Base-by-base conservation (phyloP, 768 basidiomycete species). In the Paxillus rubicundulus region DNA sequence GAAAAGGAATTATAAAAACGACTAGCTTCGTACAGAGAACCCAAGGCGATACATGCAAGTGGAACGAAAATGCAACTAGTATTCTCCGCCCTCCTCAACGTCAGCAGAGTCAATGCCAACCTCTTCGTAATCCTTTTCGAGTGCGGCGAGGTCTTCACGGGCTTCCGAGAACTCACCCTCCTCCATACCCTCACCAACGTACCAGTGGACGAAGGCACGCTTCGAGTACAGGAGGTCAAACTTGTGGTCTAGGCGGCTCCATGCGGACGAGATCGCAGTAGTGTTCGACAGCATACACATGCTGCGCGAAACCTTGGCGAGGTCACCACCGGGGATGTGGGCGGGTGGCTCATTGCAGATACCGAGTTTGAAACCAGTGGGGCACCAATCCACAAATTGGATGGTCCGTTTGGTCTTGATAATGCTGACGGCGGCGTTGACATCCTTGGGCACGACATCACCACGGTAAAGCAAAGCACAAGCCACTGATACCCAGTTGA, bases 141-240 rank as follows among this genome's bases (percentile, higher is more conserved):
- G 85, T n/a, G 96, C 96, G n/a, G 96, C 97, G 52, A 99, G 86
- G 70, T 99, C 96, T 76, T 99, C 97, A 54, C 96, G 89, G 17
- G 96, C 96, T 77, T 98, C 96, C 17, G 92, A 95, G 77, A 98
- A 98, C 76, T 99, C 96, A 70, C 96, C 96, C 82, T 87, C 85
- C 69, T 87, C 84, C 84, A 87, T 88, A 66, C 86, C 84, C 70
- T 87, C 85, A 55, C 86, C 84, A 54, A 86, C 85, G 69, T 89
- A 82, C 82, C 80, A 78, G 67, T 80, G 77, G 9, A 78, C 75
- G 58, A 80, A 71, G 20, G 72, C 74, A 59, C 82, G 78, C 77
- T 85, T 69, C 70, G 85, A 86, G 75, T 87, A 88, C 37, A 89
- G 77, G 41, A 89, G 75, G 63, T 89, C 87, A 65, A 89, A 89